These are phyloP conservation scores for Claviceps fusiformis DNA, from an alignment of 2,329 filamentous ascomycete genomes.

Conservation along the genomic window DNA sequence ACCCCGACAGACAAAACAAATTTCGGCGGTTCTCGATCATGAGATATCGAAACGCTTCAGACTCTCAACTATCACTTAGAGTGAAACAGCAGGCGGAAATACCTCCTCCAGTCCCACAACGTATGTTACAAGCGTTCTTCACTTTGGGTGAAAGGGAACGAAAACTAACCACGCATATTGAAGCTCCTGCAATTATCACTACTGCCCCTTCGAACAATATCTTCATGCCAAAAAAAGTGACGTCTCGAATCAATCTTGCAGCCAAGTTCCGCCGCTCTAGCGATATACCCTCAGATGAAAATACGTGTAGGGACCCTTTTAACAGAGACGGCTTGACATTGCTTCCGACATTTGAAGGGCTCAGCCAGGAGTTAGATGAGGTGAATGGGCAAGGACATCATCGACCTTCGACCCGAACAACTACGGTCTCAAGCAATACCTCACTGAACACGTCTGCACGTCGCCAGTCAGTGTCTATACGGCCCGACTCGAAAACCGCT, in stretches of 20 bases:
- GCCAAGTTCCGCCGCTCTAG: constrained; percentile 38
- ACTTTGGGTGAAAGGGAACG: background rate
- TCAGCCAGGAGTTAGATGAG: constrained; percentile 17
- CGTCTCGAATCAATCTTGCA: constrained; percentile 40
- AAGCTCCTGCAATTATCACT: constrained; percentile 69
- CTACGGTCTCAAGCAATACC: constrained; percentile 15
- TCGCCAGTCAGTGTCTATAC: constrained; percentile 59
- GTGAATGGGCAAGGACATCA: constrained; percentile 43
- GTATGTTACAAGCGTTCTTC: constrained; percentile 25
- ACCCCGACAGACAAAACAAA: constrained; percentile 28
- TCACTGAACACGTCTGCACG: constrained; percentile 37
- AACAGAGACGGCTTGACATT: background rate
- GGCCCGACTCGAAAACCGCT: constrained; percentile 71
- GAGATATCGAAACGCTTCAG: constrained; percentile 82
- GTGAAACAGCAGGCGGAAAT: constrained; percentile 54
- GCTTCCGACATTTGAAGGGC: constrained; percentile 13
- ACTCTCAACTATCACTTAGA: constrained; percentile 69
- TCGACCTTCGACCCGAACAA: constrained; percentile 17
- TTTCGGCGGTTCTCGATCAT: constrained; percentile 56
- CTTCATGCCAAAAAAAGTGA: constrained; percentile 37
- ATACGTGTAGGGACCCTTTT: background rate
- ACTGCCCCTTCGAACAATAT: constrained; percentile 70
- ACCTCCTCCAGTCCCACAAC: constrained; percentile 43
- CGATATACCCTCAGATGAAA: constrained; percentile 27
- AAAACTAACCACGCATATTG: background rate